phyloP scores from a whole-genome alignment of 345 rosid genomes.

The Acer negundo region DNA sequence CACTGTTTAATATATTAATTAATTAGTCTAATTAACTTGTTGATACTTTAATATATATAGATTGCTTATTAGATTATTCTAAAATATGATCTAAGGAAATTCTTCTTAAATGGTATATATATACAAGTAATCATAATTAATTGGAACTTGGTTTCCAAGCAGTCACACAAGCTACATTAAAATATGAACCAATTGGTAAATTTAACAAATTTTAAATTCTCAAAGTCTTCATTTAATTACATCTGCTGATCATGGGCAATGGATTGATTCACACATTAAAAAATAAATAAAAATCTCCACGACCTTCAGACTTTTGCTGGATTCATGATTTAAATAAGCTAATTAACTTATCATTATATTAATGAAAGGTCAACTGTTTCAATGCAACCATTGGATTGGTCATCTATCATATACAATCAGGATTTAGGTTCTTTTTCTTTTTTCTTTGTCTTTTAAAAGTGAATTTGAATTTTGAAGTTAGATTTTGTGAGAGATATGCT shows the following conservation, averaged over 20 bases:
- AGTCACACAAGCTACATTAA: background rate
- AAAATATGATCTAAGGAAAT: background rate
- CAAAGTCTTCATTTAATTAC: background rate
- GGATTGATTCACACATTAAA: background rate
- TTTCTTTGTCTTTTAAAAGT: background rate
- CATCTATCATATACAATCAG: no score
- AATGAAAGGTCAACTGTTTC: slow-evolving; percentile 20
- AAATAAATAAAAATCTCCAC: background rate
- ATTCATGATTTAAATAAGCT: background rate
- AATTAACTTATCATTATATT: background rate
- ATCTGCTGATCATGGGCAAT: background rate
- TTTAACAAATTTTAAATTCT: background rate
- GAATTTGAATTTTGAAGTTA: background rate
- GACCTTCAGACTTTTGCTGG: slow-evolving; percentile 1
- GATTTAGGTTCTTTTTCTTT: no score
- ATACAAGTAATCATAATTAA: background rate
- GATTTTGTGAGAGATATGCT: background rate
- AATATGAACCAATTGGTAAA: background rate
- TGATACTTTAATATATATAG: background rate
- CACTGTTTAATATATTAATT: no score
- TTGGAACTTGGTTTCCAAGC: slow-evolving; percentile 1
- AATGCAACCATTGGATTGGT: background rate
- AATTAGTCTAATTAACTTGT: slow-evolving; percentile 2
- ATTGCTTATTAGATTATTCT: slow-evolving; percentile 7
- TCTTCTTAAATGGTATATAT: background rate